Conservation (phyloP, 192 early-diverging fungal species). For the Gryganskiella cystojenkinii region DNA sequence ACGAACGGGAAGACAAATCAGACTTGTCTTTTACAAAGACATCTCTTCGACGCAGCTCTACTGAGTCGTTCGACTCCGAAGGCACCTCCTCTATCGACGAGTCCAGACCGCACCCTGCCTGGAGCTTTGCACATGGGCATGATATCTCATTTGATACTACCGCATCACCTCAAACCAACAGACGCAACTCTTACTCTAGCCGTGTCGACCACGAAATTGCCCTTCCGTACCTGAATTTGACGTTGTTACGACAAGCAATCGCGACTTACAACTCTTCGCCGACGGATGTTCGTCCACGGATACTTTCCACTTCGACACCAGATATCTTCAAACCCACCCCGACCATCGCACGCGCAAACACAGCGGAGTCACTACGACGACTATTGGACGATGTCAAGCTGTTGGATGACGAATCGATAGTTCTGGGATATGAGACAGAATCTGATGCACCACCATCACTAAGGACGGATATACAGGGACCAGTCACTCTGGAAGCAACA, state of each 20-base stretch:
- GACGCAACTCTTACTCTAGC: slow-evolving; percentile 9
- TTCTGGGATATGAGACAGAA: too few relatives aligned
- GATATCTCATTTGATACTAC: neutral
- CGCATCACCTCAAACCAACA: slow-evolving; percentile 9
- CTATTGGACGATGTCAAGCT: too few relatives aligned
- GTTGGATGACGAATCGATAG: too few relatives aligned
- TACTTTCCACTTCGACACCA: neutral
- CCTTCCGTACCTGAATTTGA: slow-evolving; percentile 26
- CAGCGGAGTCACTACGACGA: neutral
- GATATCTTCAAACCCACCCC: slow-evolving; percentile 8
- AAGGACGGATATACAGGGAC: too few relatives aligned
- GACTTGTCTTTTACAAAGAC: slow-evolving; percentile 8
- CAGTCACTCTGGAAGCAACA: too few relatives aligned
- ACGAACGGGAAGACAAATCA: slow-evolving; percentile 3
- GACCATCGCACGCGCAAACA: neutral
- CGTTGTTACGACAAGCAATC: slow-evolving; percentile 35
- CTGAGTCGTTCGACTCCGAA: slow-evolving; percentile 11
- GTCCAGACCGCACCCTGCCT: neutral
- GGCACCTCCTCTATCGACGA: slow-evolving; percentile 6
- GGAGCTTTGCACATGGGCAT: neutral
- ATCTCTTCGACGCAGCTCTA: slow-evolving; percentile 5
- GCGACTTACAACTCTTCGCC: slow-evolving; percentile 38
- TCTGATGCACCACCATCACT: too few relatives aligned
- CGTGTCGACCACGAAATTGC: neutral
- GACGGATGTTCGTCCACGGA: neutral